These are phyloP conservation scores for Datisca glomerata DNA, from an alignment of 306 rosid genomes.

Conservation along the genomic window DNA sequence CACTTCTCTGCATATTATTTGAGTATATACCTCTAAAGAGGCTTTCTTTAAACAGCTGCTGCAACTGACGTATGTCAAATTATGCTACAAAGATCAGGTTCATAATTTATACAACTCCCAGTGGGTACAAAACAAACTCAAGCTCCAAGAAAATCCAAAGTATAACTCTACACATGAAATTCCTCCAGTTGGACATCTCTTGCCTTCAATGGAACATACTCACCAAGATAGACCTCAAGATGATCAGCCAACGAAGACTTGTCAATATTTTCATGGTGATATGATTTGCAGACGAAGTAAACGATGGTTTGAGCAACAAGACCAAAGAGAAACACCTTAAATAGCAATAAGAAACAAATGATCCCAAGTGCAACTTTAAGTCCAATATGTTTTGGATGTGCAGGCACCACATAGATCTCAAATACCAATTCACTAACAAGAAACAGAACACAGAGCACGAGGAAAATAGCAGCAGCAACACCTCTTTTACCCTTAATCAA, in stretches of 20 bases:
- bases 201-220: conserved; percentile 13
- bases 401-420: conserved; percentile 8
- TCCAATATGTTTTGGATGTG: neutral
- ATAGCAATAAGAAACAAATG: conserved; percentile 8
- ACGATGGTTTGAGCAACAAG: conserved; percentile 21
- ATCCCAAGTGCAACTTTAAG: conserved; percentile 5
- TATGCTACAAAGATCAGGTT: too few species aligned
- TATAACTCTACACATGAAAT: too few species aligned
- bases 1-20: too few species aligned
- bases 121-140: too few species aligned
- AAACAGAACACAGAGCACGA: neutral
- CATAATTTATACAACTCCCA: too few species aligned
- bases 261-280: conserved; percentile 17
- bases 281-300: conserved; percentile 19
- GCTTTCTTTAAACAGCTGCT: too few species aligned
- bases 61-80: too few species aligned
- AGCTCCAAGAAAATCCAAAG: too few species aligned
- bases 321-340: conserved; percentile 8
- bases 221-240: conserved; percentile 14
- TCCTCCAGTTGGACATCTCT: conserved; percentile 15
- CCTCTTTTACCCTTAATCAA: conserved; percentile 13
- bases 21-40: too few species aligned
- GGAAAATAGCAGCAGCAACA: conserved; percentile 9
- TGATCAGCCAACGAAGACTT: conserved; percentile 14
- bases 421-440: neutral